Percentiles rank a stretch among this genome's conserved stretches.
These are phyloP conservation scores for Diaporthe helianthi DNA, from an alignment of 2,329 filamentous ascomycete species.

Conservation along the genomic window DNA sequence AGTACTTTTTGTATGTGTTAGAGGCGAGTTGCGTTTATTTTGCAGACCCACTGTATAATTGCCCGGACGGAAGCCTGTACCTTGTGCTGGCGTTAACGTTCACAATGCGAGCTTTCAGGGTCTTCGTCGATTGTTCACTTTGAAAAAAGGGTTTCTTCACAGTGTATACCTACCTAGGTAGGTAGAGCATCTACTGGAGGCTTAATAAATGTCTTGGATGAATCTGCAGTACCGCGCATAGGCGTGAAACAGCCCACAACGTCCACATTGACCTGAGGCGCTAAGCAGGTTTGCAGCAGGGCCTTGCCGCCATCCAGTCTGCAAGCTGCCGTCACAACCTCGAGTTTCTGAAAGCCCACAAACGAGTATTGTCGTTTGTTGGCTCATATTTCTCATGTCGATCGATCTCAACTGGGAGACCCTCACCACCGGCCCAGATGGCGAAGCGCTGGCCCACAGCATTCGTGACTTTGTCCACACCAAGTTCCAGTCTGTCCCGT, in stretches of 20 bases:
- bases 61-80: background rate
- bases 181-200: background rate
- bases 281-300: background rate
- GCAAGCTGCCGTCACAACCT: background rate
- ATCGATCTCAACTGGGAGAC: conserved; percentile 98
- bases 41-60: no score
- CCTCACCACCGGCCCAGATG: conserved; percentile 88
- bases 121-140: background rate
- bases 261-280: background rate
- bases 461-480: conserved; percentile 95
- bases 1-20: no score
- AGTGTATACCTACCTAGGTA: no score
- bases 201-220: background rate
- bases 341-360: background rate
- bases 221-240: background rate
- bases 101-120: background rate
- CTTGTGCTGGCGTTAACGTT: background rate
- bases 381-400: conserved; percentile 69
- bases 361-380: background rate
- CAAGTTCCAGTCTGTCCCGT: conserved; percentile 89
- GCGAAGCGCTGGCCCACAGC: conserved; percentile 79
- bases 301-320: background rate
- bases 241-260: background rate
- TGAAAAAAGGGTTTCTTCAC: background rate
- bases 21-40: no score